Evolutionary conservation across 2,329 filamentous ascomycete genomes (phyloP).

Genomic region (Monosporascus sp.): DNA sequence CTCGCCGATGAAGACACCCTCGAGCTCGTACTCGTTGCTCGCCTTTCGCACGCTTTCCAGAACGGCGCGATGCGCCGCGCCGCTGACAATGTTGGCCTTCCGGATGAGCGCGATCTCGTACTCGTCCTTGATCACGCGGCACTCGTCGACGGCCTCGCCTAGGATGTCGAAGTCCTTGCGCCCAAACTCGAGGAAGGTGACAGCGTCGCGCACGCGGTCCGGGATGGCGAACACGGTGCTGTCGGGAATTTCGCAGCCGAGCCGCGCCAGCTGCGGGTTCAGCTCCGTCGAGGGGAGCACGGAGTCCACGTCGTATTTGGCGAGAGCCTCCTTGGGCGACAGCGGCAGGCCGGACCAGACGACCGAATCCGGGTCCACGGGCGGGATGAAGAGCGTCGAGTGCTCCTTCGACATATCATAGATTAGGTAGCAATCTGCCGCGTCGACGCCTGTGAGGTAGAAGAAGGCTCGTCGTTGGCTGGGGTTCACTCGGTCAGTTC

Average conservation of each 20-base stretch:
- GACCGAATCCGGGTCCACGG: conserved; percentile 79
- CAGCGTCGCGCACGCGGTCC: conserved; percentile 66
- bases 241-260: conserved; percentile 34
- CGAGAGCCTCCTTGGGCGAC: conserved; percentile 66
- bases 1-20: conserved; percentile 71
- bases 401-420: conserved; percentile 72
- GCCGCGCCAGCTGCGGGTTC: conserved; percentile 61
- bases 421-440: conserved; percentile 73
- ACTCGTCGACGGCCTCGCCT: conserved; percentile 61
- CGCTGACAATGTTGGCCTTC: conserved; percentile 66
- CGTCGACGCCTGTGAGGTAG: conserved; percentile 79
- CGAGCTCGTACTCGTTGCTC: conserved; percentile 74
- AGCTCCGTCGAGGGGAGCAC: conserved; percentile 69
- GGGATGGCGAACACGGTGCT: conserved; percentile 69
- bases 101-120: conserved; percentile 69
- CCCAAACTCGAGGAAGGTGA: conserved; percentile 67
- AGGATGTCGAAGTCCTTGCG: conserved; percentile 52
- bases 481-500: neutral
- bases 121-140: conserved; percentile 66
- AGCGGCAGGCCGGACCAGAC: conserved; percentile 91
- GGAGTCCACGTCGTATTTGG: conserved; percentile 75
- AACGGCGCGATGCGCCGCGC: conserved; percentile 59
- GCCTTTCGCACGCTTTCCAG: conserved; percentile 57
- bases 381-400: conserved; percentile 85
- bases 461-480: conserved; percentile 91